phyloP scores from a whole-genome alignment of 1,284 basidiomycete genomes.

The Irpex sp. region DNA sequence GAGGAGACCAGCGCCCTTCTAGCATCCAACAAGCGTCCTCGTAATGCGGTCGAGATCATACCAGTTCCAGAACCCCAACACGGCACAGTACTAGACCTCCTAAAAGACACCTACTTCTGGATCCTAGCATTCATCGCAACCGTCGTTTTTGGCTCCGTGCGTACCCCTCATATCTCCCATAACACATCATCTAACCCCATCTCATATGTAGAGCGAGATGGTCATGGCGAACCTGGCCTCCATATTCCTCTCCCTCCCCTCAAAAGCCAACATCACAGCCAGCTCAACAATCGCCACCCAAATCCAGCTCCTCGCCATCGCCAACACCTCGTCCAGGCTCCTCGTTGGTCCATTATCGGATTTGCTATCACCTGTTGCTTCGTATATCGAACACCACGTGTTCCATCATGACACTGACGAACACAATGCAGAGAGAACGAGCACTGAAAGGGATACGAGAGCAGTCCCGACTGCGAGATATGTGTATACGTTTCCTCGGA shows the following conservation, averaged over 20 bases:
- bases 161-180: conserved; percentile 22
- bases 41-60: conserved; percentile 15
- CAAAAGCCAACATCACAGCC: background rate
- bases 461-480: background rate
- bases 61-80: conserved; percentile 25
- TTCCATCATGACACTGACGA: background rate
- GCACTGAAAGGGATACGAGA: background rate
- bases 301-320: conserved; percentile 63
- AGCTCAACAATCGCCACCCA: conserved; percentile 35
- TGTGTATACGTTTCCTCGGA: conserved; percentile 33
- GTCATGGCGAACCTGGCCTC: conserved; percentile 74
- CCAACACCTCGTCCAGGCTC: conserved; percentile 68
- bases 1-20: background rate
- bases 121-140: conserved; percentile 36
- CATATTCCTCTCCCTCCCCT: conserved; percentile 60
- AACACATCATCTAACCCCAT: no score
- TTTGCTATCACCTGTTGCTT: conserved; percentile 50
- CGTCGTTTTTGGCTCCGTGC: conserved; percentile 57
- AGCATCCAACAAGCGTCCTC: background rate
- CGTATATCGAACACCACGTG: background rate
- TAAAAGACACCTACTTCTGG: conserved; percentile 61
- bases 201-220: no score
- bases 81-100: conserved; percentile 36
- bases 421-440: no score
- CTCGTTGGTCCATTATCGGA: conserved; percentile 66